phyloP scores from a whole-genome alignment of 306 rosid species.

The Cicer judaicum region DNA sequence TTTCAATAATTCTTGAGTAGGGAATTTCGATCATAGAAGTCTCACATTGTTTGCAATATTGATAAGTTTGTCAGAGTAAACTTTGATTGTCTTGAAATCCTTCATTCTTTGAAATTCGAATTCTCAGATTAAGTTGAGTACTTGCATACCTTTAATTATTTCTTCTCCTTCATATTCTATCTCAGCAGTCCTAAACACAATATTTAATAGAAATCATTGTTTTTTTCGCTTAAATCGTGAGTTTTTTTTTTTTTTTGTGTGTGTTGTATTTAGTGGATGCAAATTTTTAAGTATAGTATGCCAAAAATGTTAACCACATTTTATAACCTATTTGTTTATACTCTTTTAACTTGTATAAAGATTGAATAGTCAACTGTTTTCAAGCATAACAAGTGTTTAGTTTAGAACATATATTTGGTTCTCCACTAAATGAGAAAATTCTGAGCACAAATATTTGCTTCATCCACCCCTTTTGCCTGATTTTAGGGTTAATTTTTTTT shows the following conservation, averaged over 20 bases:
- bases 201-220: constrained; percentile 54
- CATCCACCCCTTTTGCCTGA: neutral
- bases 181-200: no score
- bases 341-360: constrained; percentile 22
- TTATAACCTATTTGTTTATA: neutral
- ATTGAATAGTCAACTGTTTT: neutral
- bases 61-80: no score
- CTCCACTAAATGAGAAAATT: neutral
- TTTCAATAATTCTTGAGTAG: no score
- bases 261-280: constrained; percentile 18
- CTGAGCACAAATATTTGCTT: neutral
- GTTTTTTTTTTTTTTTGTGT: neutral
- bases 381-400: neutral
- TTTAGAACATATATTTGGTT: neutral
- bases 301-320: constrained; percentile 17
- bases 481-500: no score
- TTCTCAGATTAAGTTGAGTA: no score
- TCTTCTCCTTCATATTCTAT: no score
- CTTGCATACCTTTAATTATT: no score
- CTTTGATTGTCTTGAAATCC: no score
- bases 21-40: no score
- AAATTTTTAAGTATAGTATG: constrained; percentile 12
- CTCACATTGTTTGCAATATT: no score
- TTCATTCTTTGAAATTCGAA: no score
- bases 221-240: constrained; percentile 56